These are phyloP conservation scores for Fomitopsis betulina DNA, from an alignment of 1,284 basidiomycete species.

Conservation along the genomic window DNA sequence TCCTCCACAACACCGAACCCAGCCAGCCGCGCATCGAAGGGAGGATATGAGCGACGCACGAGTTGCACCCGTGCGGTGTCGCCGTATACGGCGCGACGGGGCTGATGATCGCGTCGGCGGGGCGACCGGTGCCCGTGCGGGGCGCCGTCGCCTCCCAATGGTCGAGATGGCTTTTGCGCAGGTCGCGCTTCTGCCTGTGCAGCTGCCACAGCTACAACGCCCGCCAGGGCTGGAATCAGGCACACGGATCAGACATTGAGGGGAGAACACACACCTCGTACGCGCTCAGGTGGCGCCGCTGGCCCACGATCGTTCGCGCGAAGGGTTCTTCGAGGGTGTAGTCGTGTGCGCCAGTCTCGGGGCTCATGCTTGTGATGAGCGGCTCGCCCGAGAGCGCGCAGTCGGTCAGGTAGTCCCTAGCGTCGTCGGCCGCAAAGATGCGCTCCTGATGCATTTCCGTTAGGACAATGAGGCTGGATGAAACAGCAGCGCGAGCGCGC, in stretches of 20 bases:
- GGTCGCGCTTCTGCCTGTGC: slow-evolving; percentile 38
- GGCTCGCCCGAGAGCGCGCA: slow-evolving; percentile 29
- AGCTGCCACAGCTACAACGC: slow-evolving; percentile 52
- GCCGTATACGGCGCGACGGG: slow-evolving; percentile 50
- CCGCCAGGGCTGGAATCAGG: not conserved
- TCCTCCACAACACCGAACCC: too few species aligned
- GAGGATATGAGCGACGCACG: slow-evolving; percentile 27
- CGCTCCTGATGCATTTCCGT: slow-evolving; percentile 14
- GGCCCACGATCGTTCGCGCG: slow-evolving; percentile 21
- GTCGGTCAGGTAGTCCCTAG: slow-evolving; percentile 23
- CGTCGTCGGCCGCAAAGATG: slow-evolving; percentile 30
- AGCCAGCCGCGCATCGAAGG: not conserved
- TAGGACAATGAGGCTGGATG: not conserved
- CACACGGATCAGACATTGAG: not conserved
- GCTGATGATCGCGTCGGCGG: slow-evolving; percentile 60
- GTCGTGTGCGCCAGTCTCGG: slow-evolving; percentile 23
- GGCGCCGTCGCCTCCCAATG: slow-evolving; percentile 50
- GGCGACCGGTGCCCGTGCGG: slow-evolving; percentile 53
- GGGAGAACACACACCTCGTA: slow-evolving; percentile 28
- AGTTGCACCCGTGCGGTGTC: slow-evolving; percentile 49
- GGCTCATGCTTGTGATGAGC: slow-evolving; percentile 27
- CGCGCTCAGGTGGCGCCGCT: slow-evolving; percentile 22
- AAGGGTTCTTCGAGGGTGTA: slow-evolving; percentile 26
- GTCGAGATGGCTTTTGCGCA: slow-evolving; percentile 48
- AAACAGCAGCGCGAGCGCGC: not conserved